phyloP scores from a whole-genome alignment of 345 rosid species.

The Balakata baccata region DNA sequence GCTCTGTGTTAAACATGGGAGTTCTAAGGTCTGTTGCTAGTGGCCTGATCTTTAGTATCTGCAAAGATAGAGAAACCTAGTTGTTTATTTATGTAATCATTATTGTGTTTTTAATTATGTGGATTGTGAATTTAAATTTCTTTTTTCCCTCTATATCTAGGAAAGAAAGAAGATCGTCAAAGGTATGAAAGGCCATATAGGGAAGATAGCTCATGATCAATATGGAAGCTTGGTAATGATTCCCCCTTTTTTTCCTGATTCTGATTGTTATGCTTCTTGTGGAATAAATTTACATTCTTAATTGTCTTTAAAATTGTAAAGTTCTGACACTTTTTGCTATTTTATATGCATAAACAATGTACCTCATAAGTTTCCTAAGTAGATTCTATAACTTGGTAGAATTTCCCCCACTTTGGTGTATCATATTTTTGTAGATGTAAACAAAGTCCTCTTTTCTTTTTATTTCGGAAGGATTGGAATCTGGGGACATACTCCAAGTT shows the following conservation, averaged over 20 bases:
- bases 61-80: background rate
- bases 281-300: background rate
- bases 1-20: conserved; percentile 85
- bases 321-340: background rate
- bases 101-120: conserved; percentile 6
- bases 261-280: background rate
- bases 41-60: background rate
- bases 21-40: conserved; percentile 65
- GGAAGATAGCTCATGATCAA: conserved; percentile 66
- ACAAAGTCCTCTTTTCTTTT: background rate
- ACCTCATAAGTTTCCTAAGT: background rate
- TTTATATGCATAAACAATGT: background rate
- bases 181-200: conserved; percentile 70
- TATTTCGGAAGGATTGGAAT: background rate
- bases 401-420: background rate
- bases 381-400: background rate
- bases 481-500: background rate
- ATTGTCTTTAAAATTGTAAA: background rate
- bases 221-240: conserved; percentile 70
- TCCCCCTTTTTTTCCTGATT: background rate
- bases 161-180: conserved; percentile 89
- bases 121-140: background rate
- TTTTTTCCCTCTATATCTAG: conserved; percentile 34
- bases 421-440: background rate
- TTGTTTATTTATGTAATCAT: background rate